A percentile compares a stretch with the other conserved stretches of the same genome.
Evolutionary conservation across 371 early-diverging fungal genomes (phyloP).

Genomic region (Racocetra persica): DNA sequence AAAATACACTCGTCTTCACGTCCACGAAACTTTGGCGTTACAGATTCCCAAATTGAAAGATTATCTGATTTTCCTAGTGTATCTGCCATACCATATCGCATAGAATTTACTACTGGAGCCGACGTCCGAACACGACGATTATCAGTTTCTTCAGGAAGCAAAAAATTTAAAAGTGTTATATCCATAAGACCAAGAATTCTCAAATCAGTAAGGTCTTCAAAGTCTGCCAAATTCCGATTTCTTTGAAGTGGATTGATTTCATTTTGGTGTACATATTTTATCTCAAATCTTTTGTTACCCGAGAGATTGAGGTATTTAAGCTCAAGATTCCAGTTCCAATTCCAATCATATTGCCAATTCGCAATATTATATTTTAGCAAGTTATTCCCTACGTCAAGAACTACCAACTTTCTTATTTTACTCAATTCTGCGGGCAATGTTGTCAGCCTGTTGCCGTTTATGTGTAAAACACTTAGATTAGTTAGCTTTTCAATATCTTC

Average conservation of each 20-base stretch:
- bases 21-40: slow-evolving; percentile 80
- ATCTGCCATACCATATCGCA: slow-evolving; percentile 91
- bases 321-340: slow-evolving; percentile 94
- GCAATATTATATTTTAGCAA: slow-evolving; percentile 90
- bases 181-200: slow-evolving; percentile 90
- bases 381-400: slow-evolving; percentile 89
- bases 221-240: slow-evolving; percentile 75
- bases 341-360: slow-evolving; percentile 97
- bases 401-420: slow-evolving; percentile 75
- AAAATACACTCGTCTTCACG: slow-evolving; percentile 88
- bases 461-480: slow-evolving; percentile 72
- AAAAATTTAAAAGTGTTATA: slow-evolving; percentile 81
- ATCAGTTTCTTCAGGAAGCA: slow-evolving; percentile 82
- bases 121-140: slow-evolving; percentile 88
- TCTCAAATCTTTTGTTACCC: slow-evolving; percentile 89
- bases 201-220: slow-evolving; percentile 75
- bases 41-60: slow-evolving; percentile 81
- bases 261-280: slow-evolving; percentile 68
- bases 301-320: slow-evolving; percentile 91
- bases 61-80: slow-evolving; percentile 70
- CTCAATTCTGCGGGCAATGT: slow-evolving; percentile 93
- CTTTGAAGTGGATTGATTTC: slow-evolving; percentile 50
- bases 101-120: slow-evolving; percentile 77
- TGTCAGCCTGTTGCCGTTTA: slow-evolving; percentile 91
- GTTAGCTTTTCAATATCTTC: slow-evolving; percentile 84